Evolutionary conservation across 129 eudicot genomes (phyloP), one percentile per base, ranked within the genome.

Genomic region (Solidago caesia): DNA sequence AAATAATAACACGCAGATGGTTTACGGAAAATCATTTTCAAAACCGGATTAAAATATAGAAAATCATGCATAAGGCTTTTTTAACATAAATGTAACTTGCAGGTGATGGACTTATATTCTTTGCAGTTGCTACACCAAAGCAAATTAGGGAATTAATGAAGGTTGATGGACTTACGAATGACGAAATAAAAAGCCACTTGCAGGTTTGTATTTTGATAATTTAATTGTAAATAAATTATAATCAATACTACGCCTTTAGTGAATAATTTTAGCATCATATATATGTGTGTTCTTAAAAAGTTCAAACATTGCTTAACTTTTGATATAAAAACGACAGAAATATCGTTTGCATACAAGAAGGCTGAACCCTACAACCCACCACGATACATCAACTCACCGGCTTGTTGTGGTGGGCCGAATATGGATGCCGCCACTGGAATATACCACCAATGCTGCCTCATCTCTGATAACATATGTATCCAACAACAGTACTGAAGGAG

Each of bases 181-280:
- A 94, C 79, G 99, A 94, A 84, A 96, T 94, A 52, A 94, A 94
- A 84, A 94, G 99, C 80, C 99, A 94, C 74, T 85, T 94, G 76
- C 99, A 94, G 99, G 99, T 94, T 75, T 59, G 87, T 85, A 16
- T 5, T 0, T 33, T 13, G 42, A 39, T 5, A 2, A 29, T 61
- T 12, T 47, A 53, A 2, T 14, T 62, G 44, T 3, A 21, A 21
- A 21, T 21, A 21, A 21, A 21, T 21, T 21, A 21, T 21, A 21
- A 21, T 41, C 8, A 41, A 4, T 42, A 42, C 15, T 27, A 29
- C 2, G 33, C 49, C 25, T 4, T 53, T 16, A 12, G 15, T 53
- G 14, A 53, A 53, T 53, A 11, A 11, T 1, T 73, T 14, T 60
- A 27, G n/a, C 61, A 62, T 62, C 21, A 29, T 46, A 0, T 7